Conservation (phyloP, 805 yeast species). For the Yarrowia hollandica region DNA sequence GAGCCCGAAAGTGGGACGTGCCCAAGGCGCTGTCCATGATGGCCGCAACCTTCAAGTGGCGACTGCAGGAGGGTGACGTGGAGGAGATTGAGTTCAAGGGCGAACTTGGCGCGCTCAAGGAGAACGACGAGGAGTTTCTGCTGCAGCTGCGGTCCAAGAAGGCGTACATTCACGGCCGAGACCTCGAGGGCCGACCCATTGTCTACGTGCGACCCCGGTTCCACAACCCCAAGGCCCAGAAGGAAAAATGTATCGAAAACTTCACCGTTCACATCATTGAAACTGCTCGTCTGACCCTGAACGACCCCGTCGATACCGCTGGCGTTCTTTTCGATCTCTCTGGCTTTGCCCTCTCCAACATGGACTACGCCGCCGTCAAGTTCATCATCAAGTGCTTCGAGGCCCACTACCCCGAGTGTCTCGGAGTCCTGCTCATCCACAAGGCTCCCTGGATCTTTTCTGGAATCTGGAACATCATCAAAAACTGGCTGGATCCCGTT, state of each 20-base stretch:
- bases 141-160: conserved; percentile 64
- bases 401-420: conserved; percentile 93
- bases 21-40: conserved; percentile 70
- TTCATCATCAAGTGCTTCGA: conserved; percentile 87
- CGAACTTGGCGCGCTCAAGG: conserved; percentile 58
- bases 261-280: conserved; percentile 80
- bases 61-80: conserved; percentile 58
- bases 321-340: conserved; percentile 83
- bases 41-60: conserved; percentile 73
- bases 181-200: conserved; percentile 71
- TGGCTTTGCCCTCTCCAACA: conserved; percentile 84
- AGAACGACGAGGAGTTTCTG: conserved; percentile 49
- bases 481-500: conserved; percentile 94
- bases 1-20: conserved; percentile 86
- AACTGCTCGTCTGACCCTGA: conserved; percentile 70
- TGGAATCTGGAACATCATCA: conserved; percentile 90
- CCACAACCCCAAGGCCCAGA: conserved; percentile 69
- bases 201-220: conserved; percentile 76
- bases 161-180: conserved; percentile 73
- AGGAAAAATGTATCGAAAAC: conserved; percentile 68
- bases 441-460: conserved; percentile 97
- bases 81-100: conserved; percentile 68
- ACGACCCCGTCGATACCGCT: conserved; percentile 75
- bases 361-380: conserved; percentile 91
- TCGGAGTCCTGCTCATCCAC: conserved; percentile 81